Conservation (phyloP, 2,329 filamentous ascomycete genomes). For the Fusarium tricinctum region DNA sequence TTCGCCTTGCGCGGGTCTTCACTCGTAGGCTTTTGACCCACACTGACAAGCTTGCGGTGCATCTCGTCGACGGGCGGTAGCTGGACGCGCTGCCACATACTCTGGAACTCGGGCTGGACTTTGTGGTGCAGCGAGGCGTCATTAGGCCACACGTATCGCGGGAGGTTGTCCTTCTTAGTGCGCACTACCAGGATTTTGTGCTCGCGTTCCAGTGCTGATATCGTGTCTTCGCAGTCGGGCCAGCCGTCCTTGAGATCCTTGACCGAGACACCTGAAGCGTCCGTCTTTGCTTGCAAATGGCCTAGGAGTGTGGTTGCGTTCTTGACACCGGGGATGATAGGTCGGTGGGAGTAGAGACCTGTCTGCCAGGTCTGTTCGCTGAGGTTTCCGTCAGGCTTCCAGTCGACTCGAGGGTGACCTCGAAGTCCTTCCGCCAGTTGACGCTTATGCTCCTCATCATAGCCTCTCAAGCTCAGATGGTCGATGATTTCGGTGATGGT, state of each 20-base stretch:
- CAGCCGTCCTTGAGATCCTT: constrained; percentile 97
- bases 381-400: constrained; percentile 68
- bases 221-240: constrained; percentile 84
- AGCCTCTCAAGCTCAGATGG: constrained; percentile 80
- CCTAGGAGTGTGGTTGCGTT: constrained; percentile 82
- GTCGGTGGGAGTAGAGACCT: constrained; percentile 86
- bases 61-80: constrained; percentile 83
- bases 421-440: constrained; percentile 77
- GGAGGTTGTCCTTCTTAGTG: constrained; percentile 91
- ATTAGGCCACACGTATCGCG: constrained; percentile 90
- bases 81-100: constrained; percentile 84
- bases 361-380: constrained; percentile 76
- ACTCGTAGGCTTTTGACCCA: constrained; percentile 86
- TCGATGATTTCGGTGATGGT: constrained; percentile 82
- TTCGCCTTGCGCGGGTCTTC: constrained; percentile 74
- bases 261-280: constrained; percentile 84
- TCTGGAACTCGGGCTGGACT: constrained; percentile 86
- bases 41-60: constrained; percentile 80
- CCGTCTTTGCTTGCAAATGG: constrained; percentile 84
- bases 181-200: constrained; percentile 87
- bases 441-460: constrained; percentile 72
- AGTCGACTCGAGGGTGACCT: constrained; percentile 71
- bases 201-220: constrained; percentile 81
- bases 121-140: constrained; percentile 81
- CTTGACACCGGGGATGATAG: constrained; percentile 83